phyloP scores from a whole-genome alignment of 371 early-diverging fungal species.

The Apophysomyces elegans region DNA sequence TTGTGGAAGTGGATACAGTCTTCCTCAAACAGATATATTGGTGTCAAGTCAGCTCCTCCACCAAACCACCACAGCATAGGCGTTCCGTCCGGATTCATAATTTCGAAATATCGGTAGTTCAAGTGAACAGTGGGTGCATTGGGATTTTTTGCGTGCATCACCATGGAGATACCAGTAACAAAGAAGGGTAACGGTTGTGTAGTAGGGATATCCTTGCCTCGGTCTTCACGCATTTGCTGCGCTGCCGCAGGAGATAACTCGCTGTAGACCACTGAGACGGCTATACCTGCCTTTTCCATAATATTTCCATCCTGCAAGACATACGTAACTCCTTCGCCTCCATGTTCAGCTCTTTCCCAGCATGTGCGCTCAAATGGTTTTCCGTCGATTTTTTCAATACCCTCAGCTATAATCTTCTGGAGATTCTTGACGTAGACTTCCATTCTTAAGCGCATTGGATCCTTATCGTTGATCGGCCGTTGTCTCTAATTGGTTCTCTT shows the following conservation, averaged over 20 bases:
- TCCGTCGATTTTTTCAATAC: conserved; percentile 66
- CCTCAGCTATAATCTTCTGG: conserved; percentile 71
- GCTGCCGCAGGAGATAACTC: conserved; percentile 75
- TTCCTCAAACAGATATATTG: conserved; percentile 77
- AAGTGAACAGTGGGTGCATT: conserved; percentile 94
- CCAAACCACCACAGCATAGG: conserved; percentile 87
- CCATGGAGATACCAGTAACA: conserved; percentile 91
- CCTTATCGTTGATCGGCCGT: conserved; percentile 37
- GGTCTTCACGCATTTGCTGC: conserved; percentile 80
- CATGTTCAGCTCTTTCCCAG: conserved; percentile 82
- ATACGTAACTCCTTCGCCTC: conserved; percentile 91
- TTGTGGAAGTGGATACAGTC: conserved; percentile 84
- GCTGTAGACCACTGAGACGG: conserved; percentile 80
- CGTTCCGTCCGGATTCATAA: conserved; percentile 63
- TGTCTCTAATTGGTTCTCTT: conserved; percentile 2
- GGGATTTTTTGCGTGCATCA: conserved; percentile 96
- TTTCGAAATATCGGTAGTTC: conserved; percentile 97
- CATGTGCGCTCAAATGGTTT: conserved; percentile 73
- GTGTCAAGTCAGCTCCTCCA: conserved; percentile 87
- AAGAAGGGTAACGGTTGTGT: conserved; percentile 72
- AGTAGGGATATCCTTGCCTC: conserved; percentile 54
- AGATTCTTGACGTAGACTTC: conserved; percentile 74
- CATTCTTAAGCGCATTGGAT: conserved; percentile 86
- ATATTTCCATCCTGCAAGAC: conserved; percentile 91
- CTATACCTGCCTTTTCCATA: conserved; percentile 96